These are phyloP conservation scores for Colletotrichum kahawae DNA, from an alignment of 2,329 filamentous ascomycete genomes.

Conservation along the genomic window DNA sequence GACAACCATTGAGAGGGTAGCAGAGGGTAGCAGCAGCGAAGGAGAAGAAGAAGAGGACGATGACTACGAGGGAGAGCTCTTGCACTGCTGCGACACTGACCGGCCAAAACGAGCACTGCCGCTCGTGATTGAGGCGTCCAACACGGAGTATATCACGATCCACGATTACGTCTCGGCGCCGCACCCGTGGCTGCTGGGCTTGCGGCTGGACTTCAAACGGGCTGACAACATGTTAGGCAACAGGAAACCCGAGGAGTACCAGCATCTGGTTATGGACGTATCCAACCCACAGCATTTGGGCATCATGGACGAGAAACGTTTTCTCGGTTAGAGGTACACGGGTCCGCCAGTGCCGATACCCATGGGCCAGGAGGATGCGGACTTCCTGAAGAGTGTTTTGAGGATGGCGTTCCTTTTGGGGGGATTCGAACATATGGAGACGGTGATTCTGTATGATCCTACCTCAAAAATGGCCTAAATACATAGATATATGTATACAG, in stretches of 20 bases:
- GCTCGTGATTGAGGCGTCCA: neutral
- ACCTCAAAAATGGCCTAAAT: neutral
- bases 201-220: neutral
- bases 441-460: neutral
- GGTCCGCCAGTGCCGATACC: neutral
- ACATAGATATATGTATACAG: neutral
- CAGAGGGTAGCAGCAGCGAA: neutral
- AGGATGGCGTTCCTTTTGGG: neutral
- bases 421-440: accelerated
- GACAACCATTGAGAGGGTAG: no score
- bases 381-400: neutral
- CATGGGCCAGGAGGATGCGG: neutral
- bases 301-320: neutral
- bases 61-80: neutral
- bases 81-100: neutral
- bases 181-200: neutral
- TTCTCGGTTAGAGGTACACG: neutral
- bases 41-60: neutral
- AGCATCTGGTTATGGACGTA: neutral
- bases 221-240: neutral
- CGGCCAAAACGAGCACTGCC: neutral
- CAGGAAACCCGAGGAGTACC: neutral
- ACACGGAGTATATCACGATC: neutral
- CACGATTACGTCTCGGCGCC: neutral
- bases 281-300: neutral